Conservation (phyloP, 2,329 filamentous ascomycete genomes). For the Trichocomaceae sp. region DNA sequence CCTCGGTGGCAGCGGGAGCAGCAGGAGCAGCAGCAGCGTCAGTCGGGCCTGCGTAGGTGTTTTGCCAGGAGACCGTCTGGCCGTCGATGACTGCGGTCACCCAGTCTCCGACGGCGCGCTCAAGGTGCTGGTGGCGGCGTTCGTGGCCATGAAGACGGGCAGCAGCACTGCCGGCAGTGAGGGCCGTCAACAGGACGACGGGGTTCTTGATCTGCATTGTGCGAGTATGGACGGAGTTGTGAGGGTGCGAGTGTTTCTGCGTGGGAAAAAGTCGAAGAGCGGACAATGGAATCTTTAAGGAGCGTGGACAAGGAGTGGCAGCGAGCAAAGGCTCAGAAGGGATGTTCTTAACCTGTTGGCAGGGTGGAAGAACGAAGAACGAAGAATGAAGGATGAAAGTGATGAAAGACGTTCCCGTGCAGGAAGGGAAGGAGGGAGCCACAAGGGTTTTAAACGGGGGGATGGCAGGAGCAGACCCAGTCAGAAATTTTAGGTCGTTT, state of each 20-base stretch:
- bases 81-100: slow-evolving; percentile 31
- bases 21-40: slow-evolving; percentile 6
- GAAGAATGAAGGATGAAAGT: too few species aligned
- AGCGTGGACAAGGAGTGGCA: slow-evolving; percentile 15
- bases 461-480: not conserved
- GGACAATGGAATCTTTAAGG: slow-evolving; percentile 8
- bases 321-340: slow-evolving; percentile 13
- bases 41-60: slow-evolving; percentile 27
- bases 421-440: not conserved
- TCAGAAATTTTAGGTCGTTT: slow-evolving; percentile 1
- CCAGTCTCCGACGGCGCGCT: slow-evolving; percentile 28
- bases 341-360: too few species aligned
- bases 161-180: slow-evolving; percentile 31
- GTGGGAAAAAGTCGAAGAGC: too few species aligned
- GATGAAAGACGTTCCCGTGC: not conserved
- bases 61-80: slow-evolving; percentile 29
- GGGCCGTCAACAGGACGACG: slow-evolving; percentile 29
- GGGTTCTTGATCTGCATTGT: slow-evolving; percentile 36
- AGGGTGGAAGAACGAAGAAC: slow-evolving; percentile 5
- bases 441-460: not conserved
- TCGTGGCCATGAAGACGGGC: slow-evolving; percentile 35
- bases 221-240: not conserved
- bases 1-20: slow-evolving; percentile 15
- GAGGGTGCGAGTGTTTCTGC: not conserved
- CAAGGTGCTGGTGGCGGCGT: slow-evolving; percentile 30